Evolutionary conservation across 208 protist species (phyloP).

Genomic region (Leishmania mexicana): DNA sequence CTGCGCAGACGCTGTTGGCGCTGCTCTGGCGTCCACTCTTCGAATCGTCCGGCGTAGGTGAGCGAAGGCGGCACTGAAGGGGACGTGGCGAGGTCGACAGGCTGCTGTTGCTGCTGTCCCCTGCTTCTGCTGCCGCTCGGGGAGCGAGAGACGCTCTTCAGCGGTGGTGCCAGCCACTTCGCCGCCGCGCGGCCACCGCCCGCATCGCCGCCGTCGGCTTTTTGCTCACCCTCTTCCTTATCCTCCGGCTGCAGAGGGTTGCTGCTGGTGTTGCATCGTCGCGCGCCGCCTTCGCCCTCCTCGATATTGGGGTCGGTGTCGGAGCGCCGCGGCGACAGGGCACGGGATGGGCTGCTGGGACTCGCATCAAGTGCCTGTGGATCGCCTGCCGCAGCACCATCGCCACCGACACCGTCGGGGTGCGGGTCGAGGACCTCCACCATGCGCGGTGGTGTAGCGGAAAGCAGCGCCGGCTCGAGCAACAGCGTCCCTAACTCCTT

Average conservation of each 20-base stretch:
- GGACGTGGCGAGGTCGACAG: not conserved
- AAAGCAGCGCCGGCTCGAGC: not conserved
- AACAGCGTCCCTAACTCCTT: conserved; percentile 10
- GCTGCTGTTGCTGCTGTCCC: conserved; percentile 3
- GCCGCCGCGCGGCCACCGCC: not conserved
- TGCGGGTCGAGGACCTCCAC: not conserved
- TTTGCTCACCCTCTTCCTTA: not conserved
- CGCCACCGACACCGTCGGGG: not conserved
- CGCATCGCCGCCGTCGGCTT: not conserved
- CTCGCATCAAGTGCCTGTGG: not conserved
- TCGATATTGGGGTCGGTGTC: not conserved
- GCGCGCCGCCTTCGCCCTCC: not conserved
- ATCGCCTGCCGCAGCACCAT: conserved; percentile 7
- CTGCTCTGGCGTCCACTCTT: conserved; percentile 24
- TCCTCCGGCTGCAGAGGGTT: not conserved
- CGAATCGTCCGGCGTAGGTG: conserved; percentile 24
- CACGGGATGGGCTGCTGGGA: not conserved
- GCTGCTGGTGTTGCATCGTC: not conserved
- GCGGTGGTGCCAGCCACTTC: conserved; percentile 28
- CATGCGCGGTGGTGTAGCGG: not conserved
- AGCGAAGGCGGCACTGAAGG: not conserved
- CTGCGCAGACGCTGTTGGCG: conserved; percentile 28
- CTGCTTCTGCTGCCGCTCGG: conserved; percentile 5
- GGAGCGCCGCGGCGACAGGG: not conserved
- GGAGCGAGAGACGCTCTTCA: conserved; percentile 35